These are phyloP conservation scores for Paramecium octaurelia DNA, from an alignment of 73 alveolate species.

Conservation along the genomic window DNA sequence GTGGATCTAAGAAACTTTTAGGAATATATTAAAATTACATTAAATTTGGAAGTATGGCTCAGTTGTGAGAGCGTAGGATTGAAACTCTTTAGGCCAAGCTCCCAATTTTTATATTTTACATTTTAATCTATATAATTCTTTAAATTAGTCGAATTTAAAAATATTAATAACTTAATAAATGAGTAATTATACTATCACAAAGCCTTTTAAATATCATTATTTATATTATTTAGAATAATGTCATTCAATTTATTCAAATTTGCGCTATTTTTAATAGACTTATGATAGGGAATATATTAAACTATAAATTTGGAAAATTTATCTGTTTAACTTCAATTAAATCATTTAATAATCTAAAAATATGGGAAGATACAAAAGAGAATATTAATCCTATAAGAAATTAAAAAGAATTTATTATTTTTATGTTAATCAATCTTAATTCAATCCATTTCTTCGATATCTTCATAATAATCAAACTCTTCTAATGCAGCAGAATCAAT, in stretches of 20 bases:
- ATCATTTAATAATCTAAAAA: background rate
- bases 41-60: conserved; percentile 60
- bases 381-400: background rate
- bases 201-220: too few species aligned
- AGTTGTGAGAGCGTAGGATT: conserved; percentile 69
- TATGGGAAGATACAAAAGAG: background rate
- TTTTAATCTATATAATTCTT: too few species aligned
- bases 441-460: conserved; percentile 52
- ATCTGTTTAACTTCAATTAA: background rate
- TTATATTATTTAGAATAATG: too few species aligned
- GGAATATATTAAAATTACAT: background rate
- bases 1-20: too few species aligned
- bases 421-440: background rate
- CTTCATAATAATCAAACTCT: conserved; percentile 61
- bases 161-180: too few species aligned
- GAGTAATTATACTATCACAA: too few species aligned
- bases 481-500: conserved; percentile 62
- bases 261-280: too few species aligned
- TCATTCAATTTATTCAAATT: too few species aligned
- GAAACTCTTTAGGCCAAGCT: conserved; percentile 61
- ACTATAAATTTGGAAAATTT: too few species aligned
- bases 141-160: too few species aligned
- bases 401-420: background rate
- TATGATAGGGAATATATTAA: too few species aligned
- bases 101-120: conserved; percentile 2